phyloP scores from a whole-genome alignment of 2,329 filamentous ascomycete species.

The Colletotrichum sansevieriae region DNA sequence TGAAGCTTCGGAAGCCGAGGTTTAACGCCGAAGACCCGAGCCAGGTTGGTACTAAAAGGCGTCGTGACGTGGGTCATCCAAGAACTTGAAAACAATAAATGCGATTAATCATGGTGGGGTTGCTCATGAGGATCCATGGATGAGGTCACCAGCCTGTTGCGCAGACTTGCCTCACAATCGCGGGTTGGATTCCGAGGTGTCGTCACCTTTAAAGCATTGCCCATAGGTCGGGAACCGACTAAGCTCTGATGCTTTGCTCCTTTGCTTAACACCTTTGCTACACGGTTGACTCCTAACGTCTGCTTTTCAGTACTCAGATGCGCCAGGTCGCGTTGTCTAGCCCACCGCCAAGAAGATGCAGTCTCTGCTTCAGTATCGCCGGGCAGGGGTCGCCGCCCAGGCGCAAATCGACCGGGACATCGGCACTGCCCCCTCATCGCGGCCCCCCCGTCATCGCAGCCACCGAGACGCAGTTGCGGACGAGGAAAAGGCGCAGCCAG shows the following conservation, averaged over 20 bases:
- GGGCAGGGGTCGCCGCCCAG: constrained; percentile 27
- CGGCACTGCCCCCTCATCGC: neutral
- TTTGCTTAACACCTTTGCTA: neutral
- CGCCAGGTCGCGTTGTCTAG: neutral
- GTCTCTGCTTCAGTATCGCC: constrained; percentile 29
- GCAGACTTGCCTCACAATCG: neutral
- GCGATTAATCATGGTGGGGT: constrained; percentile 3
- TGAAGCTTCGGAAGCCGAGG: too few species aligned
- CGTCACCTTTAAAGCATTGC: neutral
- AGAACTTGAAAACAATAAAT: neutral
- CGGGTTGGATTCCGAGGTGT: constrained; percentile 2
- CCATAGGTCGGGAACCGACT: neutral
- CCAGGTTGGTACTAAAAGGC: neutral
- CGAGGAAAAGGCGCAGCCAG: neutral
- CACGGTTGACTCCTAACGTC: too few species aligned
- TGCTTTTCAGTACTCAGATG: too few species aligned
- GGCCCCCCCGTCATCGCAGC: neutral
- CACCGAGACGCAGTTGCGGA: neutral
- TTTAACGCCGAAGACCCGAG: constrained; percentile 2
- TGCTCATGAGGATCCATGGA: constrained; percentile 7
- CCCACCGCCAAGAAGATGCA: constrained; percentile 26
- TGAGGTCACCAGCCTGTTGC: constrained; percentile 1
- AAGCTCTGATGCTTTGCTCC: neutral
- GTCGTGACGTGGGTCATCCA: too few species aligned
- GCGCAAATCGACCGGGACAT: constrained; percentile 34